Conservation (phyloP, 192 early-diverging fungal genomes). For the Pilaira anomala region DNA sequence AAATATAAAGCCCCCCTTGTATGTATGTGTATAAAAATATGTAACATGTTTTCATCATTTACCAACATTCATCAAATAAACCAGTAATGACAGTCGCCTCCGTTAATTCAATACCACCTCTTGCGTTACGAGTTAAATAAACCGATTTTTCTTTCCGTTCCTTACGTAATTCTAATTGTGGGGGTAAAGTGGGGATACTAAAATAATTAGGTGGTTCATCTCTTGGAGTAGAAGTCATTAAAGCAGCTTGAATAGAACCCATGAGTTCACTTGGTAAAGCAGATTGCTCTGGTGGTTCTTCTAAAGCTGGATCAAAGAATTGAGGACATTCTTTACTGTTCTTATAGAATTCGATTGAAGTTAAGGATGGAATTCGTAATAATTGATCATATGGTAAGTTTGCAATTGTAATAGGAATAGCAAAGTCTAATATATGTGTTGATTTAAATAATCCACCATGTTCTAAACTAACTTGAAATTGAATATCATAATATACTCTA, state of each 20-base stretch:
- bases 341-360: constrained; percentile 25
- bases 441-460: constrained; percentile 37
- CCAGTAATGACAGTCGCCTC: constrained; percentile 31
- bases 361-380: constrained; percentile 27
- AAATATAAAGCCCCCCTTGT: neutral
- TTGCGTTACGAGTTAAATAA: constrained; percentile 22
- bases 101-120: constrained; percentile 16
- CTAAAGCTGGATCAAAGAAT: constrained; percentile 38
- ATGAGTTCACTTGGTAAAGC: constrained; percentile 16
- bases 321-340: constrained; percentile 24
- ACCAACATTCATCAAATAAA: constrained; percentile 39
- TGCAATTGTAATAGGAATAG: constrained; percentile 40
- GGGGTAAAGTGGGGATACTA: constrained; percentile 23
- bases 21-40: neutral
- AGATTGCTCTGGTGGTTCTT: constrained; percentile 29
- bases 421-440: constrained; percentile 31
- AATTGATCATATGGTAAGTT: constrained; percentile 38
- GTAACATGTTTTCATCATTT: neutral
- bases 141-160: constrained; percentile 34
- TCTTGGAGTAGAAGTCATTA: constrained; percentile 9
- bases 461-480: constrained; percentile 30
- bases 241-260: constrained; percentile 15
- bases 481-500: constrained; percentile 40
- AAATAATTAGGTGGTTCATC: constrained; percentile 38
- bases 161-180: constrained; percentile 27